Evolutionary conservation across 768 basidiomycete genomes (phyloP), one percentile per base, ranked within the genome.

Genomic region (Amanita rubescens): DNA sequence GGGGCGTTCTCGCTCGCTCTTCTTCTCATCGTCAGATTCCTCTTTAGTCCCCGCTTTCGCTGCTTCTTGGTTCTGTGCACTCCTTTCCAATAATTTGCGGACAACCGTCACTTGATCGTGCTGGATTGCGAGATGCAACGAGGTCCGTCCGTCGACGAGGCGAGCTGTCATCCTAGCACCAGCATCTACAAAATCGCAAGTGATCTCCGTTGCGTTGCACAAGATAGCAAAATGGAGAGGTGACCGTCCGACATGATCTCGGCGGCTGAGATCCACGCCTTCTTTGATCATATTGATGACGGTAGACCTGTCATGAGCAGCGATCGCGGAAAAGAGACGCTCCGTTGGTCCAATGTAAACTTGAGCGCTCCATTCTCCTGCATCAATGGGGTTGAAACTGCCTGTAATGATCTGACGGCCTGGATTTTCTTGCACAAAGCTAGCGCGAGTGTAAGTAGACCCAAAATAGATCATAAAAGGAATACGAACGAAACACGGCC

Each of bases 361-460:
- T 57, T 81, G 77, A 32, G 71, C 79, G 52, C 75, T 75, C 84
- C 82, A 85, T 70, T 83, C 81, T 8, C 79, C 81, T 12, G 75
- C 78, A 55, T 85, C 81, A 60, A 84, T 83, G 0, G 82, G 82
- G 50, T 81, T 78, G 71, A 84, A 84, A 59, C 78, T 80, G 1
- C 82, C 82, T 1, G 81, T 76, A 37, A 84, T 75, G 37, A 67
- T 76, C 61, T 84, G 82, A 9, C 81, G 78, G 0, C 81, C 80
- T 3, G 81, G 81, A 56, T 84, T 75, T 49, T 82, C 78, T 58
- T 78, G 65, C n/a, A 83, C 77, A 63, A 82, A 84, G 32, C 80
- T 81, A 54, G 2, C 5, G n/a, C 6, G 12, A 22, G 52, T 50
- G 37, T 43, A 30, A 30, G 24, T 32, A 12, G 11, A 24, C 17